Base-by-base conservation (phyloP, 2,329 filamentous ascomycete genomes). In the Pseudodiploospora longispora region DNA sequence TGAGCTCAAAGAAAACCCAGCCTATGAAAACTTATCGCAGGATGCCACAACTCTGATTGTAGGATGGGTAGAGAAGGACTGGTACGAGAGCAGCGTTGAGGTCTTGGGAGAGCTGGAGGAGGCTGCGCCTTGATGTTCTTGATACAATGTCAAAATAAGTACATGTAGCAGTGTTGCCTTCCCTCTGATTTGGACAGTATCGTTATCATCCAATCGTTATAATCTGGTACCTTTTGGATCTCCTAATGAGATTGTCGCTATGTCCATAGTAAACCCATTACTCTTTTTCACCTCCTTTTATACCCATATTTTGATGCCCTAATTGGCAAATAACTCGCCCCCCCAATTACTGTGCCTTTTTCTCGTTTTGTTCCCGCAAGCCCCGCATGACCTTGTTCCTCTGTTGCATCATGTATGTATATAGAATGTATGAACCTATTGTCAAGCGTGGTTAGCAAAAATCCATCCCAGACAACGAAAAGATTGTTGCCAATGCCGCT, bases 361-460 rank as follows among this genome's bases (percentile, higher is more conserved):
- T 72, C 38, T 57, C 56, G 39, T 67, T 59, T 52, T 70, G 57
- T 29, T 61, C 55, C 65, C 75, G 78, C 59, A 81, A 77, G 35
- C 74, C 76, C 43, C 79, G 77, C 70, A 88, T 71, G 43, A 91
- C 79, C 75, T 88, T 95, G 53, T 79, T 75, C 55, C 91, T 76
- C 75, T 98, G 93, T 49, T 75, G 74, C 74, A 97, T 87, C 93
- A 98, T 97, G 66, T 98, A 86, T 27, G 86, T 88, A 62, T 93
- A 97, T 46, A 97, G 68, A 44, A 94, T 76, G 58, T 93, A 95
- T 4, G 86, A 59, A 70, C 87, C 84, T 69, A 27, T 19, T 19
- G 19, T 19, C 1, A 33, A 3, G 8, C 6, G 1, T 28, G 30
- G 36, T 49, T 36, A 53, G 42, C 31, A 43, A 44, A 34, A 19